Evolutionary conservation across 164 flowering plant species (phyloP).

Genomic region (Saururus chinensis): DNA sequence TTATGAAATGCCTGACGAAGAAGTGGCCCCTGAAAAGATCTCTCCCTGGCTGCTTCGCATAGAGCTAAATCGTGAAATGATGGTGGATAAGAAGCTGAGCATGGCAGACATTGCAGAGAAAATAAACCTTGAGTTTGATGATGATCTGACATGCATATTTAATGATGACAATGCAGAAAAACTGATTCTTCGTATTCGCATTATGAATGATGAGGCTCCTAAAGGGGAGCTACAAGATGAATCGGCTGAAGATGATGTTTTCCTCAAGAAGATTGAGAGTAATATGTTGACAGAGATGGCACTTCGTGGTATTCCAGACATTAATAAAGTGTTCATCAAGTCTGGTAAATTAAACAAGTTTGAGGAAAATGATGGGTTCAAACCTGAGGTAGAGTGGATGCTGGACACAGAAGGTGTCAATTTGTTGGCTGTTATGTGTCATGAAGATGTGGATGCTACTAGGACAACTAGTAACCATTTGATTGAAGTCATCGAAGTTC

Average conservation of each 20-base stretch:
- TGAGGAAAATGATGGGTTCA: conserved; percentile 78
- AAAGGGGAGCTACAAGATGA: conserved; percentile 85
- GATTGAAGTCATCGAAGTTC: conserved; percentile 95
- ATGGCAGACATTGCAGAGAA: conserved; percentile 98
- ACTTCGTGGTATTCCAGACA: conserved; percentile 93
- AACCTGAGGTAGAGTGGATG: conserved; percentile 91
- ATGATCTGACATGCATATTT: conserved; percentile 87
- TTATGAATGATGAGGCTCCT: conserved; percentile 96
- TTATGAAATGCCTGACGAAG: conserved; percentile 99
- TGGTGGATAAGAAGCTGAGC: conserved; percentile 97
- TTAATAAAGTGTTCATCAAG: conserved; percentile 90
- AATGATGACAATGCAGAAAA: conserved; percentile 99
- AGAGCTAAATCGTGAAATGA: conserved; percentile 97
- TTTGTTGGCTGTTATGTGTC: conserved; percentile 89
- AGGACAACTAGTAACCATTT: conserved; percentile 95
- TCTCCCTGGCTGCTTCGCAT: conserved; percentile 98
- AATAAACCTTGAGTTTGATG: conserved; percentile 90
- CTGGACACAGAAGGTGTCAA: conserved; percentile 97
- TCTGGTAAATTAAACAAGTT: conserved; percentile 60
- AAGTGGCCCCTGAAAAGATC: conserved; percentile 82
- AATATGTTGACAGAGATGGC: conserved; percentile 99
- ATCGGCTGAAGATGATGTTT: conserved; percentile 99
- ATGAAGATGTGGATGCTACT: conserved; percentile 88
- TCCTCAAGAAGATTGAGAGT: conserved; percentile 90
- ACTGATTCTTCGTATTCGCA: conserved; percentile 87